Evolutionary conservation across 1,139 yeast species (phyloP), one percentile per base, ranked within the genome.

Genomic region (Candida sojae): DNA sequence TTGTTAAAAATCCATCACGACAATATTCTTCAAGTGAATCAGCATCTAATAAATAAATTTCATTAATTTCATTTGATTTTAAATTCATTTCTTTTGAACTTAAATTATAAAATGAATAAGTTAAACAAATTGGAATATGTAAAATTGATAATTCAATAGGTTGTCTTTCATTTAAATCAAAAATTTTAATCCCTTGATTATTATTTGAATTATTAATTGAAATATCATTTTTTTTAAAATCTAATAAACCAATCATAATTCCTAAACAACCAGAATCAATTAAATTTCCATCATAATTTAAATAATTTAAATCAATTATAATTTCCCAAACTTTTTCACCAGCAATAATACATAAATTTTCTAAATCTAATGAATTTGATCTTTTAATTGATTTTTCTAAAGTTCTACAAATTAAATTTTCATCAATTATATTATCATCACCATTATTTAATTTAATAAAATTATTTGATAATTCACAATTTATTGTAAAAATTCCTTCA

Each of bases 321-420:
- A 93, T 74, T 50, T 83, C 77, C 99, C 99, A 93, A 59, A 96
- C 92, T 57, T 89, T 85, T 50, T 84, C 80, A 1, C 98, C 98
- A 0, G 97, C 96, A 28, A 88, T 82, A 43, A 93, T 89, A 70
- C 98, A 92, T 46, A 93, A 71, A 50, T 90, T 83, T 63, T 93
- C 99, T 43, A 92, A 77, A 67, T 93, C 99, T 43, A 93, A 73
- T 0, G 98, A 96, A 54, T 88, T 88, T 1, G 97, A 88, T 59
- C 97, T 76, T 58, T 96, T 77, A 46, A 93, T 86, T 1, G 97
- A 92, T 63, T 92, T 93, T 62, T 93, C 99, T 46, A 93, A 84
- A 49, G 91, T 75, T 60, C 98, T 72, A 11, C 92, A 79, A 32
- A 91, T 83, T 53, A 90, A 68, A 30, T 87, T 76, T 62, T 92